A percentile compares a stretch with the other conserved stretches of the same genome.
Conservation (phyloP, 2,329 filamentous ascomycete species). For the Intubia oerlemansii region DNA sequence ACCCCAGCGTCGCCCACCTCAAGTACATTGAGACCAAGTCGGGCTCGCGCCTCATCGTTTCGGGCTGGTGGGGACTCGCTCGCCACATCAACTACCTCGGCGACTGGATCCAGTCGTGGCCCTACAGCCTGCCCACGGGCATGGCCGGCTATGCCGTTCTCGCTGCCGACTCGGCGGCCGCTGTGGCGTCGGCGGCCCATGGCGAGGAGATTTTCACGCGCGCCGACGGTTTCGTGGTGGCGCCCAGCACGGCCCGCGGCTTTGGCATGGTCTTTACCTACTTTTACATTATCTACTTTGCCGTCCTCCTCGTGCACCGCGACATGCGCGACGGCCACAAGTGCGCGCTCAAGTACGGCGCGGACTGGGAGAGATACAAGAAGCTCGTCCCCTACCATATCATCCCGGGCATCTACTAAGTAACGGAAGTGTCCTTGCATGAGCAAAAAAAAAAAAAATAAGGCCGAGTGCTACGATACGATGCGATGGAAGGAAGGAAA, state of each 20-base stretch:
- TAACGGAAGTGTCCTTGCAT: background rate
- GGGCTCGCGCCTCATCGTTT: constrained; percentile 61
- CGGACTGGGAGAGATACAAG: constrained; percentile 81
- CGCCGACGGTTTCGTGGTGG: constrained; percentile 38
- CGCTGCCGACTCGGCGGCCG: constrained; percentile 25
- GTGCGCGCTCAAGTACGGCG: constrained; percentile 76
- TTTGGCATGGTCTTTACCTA: constrained; percentile 83
- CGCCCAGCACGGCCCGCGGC: constrained; percentile 52
- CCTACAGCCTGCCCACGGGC: constrained; percentile 72
- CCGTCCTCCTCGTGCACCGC: constrained; percentile 63
- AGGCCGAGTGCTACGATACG: no score
- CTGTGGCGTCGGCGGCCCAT: constrained; percentile 27
- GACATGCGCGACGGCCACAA: constrained; percentile 79
- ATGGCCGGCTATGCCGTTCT: constrained; percentile 62
- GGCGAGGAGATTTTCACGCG: constrained; percentile 20
- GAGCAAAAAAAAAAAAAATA: background rate
- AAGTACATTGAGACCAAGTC: constrained; percentile 68
- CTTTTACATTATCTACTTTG: constrained; percentile 90
- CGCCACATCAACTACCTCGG: constrained; percentile 93
- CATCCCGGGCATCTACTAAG: constrained; percentile 62
- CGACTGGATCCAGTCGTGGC: constrained; percentile 87
- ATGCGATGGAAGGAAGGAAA: background rate
- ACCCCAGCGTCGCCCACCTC: constrained; percentile 59
- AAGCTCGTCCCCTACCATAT: constrained; percentile 64
- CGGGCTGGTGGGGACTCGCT: constrained; percentile 84